Base-by-base conservation (phyloP, 2,329 filamentous ascomycete species). In the Teratosphaeria viscida region DNA sequence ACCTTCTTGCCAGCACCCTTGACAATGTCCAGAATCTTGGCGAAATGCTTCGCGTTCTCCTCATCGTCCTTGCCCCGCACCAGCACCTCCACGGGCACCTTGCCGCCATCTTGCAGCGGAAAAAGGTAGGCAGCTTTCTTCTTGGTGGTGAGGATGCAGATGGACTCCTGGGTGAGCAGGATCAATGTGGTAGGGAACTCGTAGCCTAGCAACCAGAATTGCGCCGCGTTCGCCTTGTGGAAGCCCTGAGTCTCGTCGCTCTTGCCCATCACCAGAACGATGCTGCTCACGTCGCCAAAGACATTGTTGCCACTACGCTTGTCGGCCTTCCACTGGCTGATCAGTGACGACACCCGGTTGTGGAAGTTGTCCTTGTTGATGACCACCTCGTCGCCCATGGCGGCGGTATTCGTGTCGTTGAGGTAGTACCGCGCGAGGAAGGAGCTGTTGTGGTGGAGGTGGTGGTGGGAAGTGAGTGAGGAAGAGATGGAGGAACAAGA, bases 51-150 rank as follows among this genome's bases (percentile, higher is more conserved):
- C 71, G 90, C 86, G 75, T 97, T 97, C 71, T 91, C 88, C 43
- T 89, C 89, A 12, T 88, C 84, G 72, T 97, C 92, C 74, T 97
- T 99, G 71, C 90, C 90, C 65, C 92, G 85, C 16, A 97, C 87
- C 29, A 97, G 81, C 57, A 99, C 87, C 76, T 99, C 92, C 53
- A 99, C 85, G 1, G 92, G 90, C 58, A 94, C 88, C 71, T 95
- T 94, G 69, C 92, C 92, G n/a, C 60, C 68, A 64, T 89, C 89
- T 74, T 95, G 95, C 67, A 99, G 81, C 65, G 89, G 86, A 70
- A 96, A 91, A 53, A 99, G 81, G 75, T 97, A 92, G 71, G 95
- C 92, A 29, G 94, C 92, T 85, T 99, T 99, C 78, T 99, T 99
- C 61, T 90, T 87, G 5, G 94, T 99, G 6, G 94, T 99, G 65